phyloP scores from a whole-genome alignment of 768 basidiomycete species.

The Plicaturopsis crispa region DNA sequence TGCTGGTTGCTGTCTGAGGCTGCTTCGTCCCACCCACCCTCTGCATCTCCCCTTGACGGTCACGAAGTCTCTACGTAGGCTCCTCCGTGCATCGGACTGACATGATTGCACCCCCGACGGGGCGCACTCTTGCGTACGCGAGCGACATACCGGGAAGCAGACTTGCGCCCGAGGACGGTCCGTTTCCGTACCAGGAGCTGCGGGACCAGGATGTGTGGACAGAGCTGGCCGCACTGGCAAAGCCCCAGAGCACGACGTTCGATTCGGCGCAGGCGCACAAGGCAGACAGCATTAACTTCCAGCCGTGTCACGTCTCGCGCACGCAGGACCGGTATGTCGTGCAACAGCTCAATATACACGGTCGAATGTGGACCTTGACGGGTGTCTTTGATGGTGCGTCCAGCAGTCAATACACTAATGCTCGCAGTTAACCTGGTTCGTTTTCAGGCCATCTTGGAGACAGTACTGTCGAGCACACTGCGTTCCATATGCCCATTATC shows the following conservation, averaged over 20 bases:
- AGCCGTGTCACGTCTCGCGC: slow-evolving; percentile 44
- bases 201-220: slow-evolving; percentile 45
- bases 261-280: slow-evolving; percentile 24
- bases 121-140: slow-evolving; percentile 37
- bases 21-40: too few species aligned
- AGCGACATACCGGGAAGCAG: slow-evolving; percentile 58
- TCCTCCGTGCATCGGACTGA: too few species aligned
- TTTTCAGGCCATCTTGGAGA: slow-evolving; percentile 58
- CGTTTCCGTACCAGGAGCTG: slow-evolving; percentile 56
- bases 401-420: not conserved
- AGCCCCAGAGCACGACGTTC: slow-evolving; percentile 38
- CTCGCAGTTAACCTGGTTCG: slow-evolving; percentile 5
- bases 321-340: slow-evolving; percentile 64
- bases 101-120: too few species aligned
- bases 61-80: too few species aligned
- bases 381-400: slow-evolving; percentile 64
- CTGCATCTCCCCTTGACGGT: too few species aligned
- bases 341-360: slow-evolving; percentile 46
- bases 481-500: slow-evolving; percentile 61
- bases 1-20: too few species aligned
- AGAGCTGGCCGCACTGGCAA: slow-evolving; percentile 40
- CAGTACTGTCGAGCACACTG: slow-evolving; percentile 62
- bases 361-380: slow-evolving; percentile 54
- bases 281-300: slow-evolving; percentile 63
- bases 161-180: slow-evolving; percentile 56